Evolutionary conservation across 2,329 filamentous ascomycete genomes (phyloP), one percentile per base, ranked within the genome.

Genomic region (Emergomyces pasteurianus): DNA sequence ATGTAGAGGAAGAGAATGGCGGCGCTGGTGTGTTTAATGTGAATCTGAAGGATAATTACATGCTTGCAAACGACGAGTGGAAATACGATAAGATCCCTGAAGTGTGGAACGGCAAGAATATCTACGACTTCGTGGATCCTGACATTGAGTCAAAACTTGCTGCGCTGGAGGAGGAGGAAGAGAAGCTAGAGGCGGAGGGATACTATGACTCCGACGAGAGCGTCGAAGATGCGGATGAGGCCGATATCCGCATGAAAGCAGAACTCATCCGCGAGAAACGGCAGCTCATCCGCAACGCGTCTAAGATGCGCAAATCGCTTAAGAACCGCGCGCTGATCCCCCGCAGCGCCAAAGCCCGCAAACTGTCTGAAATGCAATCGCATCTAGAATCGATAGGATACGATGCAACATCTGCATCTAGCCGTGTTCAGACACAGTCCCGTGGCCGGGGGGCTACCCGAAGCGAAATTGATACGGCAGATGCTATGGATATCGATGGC

Each of bases 261-360:
- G 89, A 96, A 65, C 80, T 95, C 63, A 99, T 99, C 76, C 88
- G 92, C 64, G 92, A 96, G 81, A 96, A 97, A 85, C 87, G 90
- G 68, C 83, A 87, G 65, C 81, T 96, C 64, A 94, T 97, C 77
- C 86, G 89, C 72, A 97, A 97, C 77, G 94, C 95, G 70, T 89
- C 90, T 65, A 89, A 89, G 78, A 91, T 95, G 87, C 89, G 90
- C 78, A 97, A 96, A 81, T 88, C 87, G 49, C 85, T 99, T 74
- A 97, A 99, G 87, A 99, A 99, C 81, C 86, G 91, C 67, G 92
- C 94, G 64, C 83, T 92, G 67, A 95, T 99, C 65, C 95, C 94
- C 28, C 86, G 94, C 70, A 88, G 86, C 67, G 83, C 85, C 67
- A 85, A 87, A 73, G 84, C 90, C 74, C 90, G 92, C 80, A 87